Percentiles rank a stretch among this genome's conserved stretches.
Conservation (phyloP, 2,329 filamentous ascomycete genomes). For the Calonectria leucothoes region DNA sequence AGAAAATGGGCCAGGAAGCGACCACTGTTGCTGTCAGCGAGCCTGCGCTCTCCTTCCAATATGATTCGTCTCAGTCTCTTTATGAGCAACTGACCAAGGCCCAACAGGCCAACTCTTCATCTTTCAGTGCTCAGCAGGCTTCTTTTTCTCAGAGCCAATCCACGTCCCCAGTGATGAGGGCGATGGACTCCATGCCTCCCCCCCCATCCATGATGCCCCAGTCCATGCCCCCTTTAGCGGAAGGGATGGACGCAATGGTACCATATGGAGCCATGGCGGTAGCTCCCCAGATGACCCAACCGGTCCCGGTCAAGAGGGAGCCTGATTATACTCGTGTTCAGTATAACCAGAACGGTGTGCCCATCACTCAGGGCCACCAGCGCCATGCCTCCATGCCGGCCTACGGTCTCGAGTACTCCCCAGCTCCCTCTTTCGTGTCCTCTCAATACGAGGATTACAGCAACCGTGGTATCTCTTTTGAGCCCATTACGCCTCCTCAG, state of each 20-base stretch:
- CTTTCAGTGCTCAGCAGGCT: conserved; percentile 85
- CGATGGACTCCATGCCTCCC: conserved; percentile 94
- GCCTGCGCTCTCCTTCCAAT: conserved; percentile 97
- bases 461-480: conserved; percentile 94
- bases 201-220: conserved; percentile 83
- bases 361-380: conserved; percentile 85
- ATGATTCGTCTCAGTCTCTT: conserved; percentile 98
- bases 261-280: conserved; percentile 77
- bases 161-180: conserved; percentile 88
- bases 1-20: conserved; percentile 99
- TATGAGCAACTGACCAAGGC: conserved; percentile 99
- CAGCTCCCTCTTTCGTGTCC: conserved; percentile 97
- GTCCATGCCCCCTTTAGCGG: conserved; percentile 66
- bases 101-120: conserved; percentile 98
- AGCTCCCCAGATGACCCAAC: conserved; percentile 75
- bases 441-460: conserved; percentile 99
- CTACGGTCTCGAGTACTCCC: conserved; percentile 95
- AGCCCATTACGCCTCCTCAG: conserved; percentile 96
- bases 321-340: conserved; percentile 84
- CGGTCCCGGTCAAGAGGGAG: conserved; percentile 84
- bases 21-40: conserved; percentile 97
- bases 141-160: conserved; percentile 81
- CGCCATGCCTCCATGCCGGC: conserved; percentile 98
- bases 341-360: conserved; percentile 93
- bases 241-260: conserved; percentile 79